phyloP scores from a whole-genome alignment of 768 basidiomycete species.

The Tylopilus vinaceipallidus region DNA sequence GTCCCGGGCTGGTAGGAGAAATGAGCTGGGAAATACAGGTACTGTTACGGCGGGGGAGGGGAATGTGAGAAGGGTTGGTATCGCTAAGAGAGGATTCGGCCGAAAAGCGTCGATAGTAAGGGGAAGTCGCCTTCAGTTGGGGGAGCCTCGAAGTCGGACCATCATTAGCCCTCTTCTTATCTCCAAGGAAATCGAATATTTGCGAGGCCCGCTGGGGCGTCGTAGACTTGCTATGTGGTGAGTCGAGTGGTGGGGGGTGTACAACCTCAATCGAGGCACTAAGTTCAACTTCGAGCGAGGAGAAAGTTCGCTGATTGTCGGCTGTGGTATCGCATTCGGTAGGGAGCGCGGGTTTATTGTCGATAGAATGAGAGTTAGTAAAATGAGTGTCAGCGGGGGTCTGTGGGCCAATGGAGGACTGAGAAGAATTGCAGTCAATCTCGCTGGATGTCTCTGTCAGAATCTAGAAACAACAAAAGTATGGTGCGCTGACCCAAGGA shows the following conservation, averaged over 20 bases:
- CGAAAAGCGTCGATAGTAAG: slow-evolving; percentile 23
- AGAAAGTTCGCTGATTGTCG: slow-evolving; percentile 44
- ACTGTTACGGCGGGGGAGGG: slow-evolving; percentile 10
- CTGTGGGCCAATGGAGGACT: slow-evolving; percentile 48
- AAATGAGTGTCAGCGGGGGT: slow-evolving; percentile 49
- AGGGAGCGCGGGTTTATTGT: slow-evolving; percentile 38
- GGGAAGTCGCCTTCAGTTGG: slow-evolving; percentile 25
- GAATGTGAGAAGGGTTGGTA: slow-evolving; percentile 19
- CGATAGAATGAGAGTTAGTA: slow-evolving; percentile 38
- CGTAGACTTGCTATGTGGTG: slow-evolving; percentile 41
- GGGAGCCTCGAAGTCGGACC: slow-evolving; percentile 35
- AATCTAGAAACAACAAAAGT: neutral
- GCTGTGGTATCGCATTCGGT: slow-evolving; percentile 46
- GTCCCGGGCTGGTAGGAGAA: slow-evolving; percentile 12
- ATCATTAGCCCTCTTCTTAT: slow-evolving; percentile 39
- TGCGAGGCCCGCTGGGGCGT: slow-evolving; percentile 72
- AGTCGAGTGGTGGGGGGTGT: slow-evolving; percentile 15
- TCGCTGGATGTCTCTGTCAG: slow-evolving; percentile 37
- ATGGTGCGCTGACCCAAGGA: slow-evolving; percentile 51
- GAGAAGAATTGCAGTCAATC: slow-evolving; percentile 41
- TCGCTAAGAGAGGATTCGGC: slow-evolving; percentile 27
- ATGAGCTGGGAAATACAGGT: slow-evolving; percentile 13
- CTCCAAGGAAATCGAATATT: slow-evolving; percentile 69
- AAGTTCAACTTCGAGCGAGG: slow-evolving; percentile 75
- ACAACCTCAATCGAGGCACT: slow-evolving; percentile 49